Evolutionary conservation across 1,139 yeast species (phyloP), one percentile per base, ranked within the genome.

Genomic region (Yamadazyma mexicana): DNA sequence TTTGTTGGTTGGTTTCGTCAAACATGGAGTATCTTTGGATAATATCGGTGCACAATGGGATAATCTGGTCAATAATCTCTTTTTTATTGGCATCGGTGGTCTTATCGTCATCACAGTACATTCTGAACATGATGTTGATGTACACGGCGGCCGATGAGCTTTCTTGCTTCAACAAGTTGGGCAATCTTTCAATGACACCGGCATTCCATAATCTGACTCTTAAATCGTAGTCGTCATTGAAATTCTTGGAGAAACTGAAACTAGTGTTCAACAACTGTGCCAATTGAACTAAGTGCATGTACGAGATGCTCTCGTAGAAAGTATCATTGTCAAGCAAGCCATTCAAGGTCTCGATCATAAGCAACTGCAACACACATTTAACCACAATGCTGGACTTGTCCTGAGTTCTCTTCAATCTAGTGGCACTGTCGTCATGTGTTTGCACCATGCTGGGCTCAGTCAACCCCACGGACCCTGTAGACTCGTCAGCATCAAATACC

Each of bases 91-190:
- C 58, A 24, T 40, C 41, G 52, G 62, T 49, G 46, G 74, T 62
- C 60, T 73, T 66, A 55, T 73, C 79, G 37, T 77, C 80, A 54
- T 87, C 91, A 50, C 88, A 78, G 59, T 87, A 89, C 60, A 92
- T 69, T 51, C 85, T 75, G 70, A 92, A 86, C 72, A 87, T 73
- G 35, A 89, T 77, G 50, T 84, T 83, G 48, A 92, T 81, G 59
- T 83, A 86, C 1, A 89, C 95, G 2, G 95, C 92, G 1, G 96
- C 85, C 0, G 97, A 81, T 17, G 89, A 81, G 0, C 95, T 83
- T 61, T 94, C 98, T 62, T 94, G 98, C 52, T 87, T 87, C 51
- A 91, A 69, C 51, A 94, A 68, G 55, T 92, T 94, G 17, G 99
- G 98, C 45, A 91, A 73, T 56, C 92, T 85, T 55, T 88, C 95